These are phyloP conservation scores for Thecaphora thlaspeos DNA, from an alignment of 1,284 basidiomycete species.

Conservation along the genomic window DNA sequence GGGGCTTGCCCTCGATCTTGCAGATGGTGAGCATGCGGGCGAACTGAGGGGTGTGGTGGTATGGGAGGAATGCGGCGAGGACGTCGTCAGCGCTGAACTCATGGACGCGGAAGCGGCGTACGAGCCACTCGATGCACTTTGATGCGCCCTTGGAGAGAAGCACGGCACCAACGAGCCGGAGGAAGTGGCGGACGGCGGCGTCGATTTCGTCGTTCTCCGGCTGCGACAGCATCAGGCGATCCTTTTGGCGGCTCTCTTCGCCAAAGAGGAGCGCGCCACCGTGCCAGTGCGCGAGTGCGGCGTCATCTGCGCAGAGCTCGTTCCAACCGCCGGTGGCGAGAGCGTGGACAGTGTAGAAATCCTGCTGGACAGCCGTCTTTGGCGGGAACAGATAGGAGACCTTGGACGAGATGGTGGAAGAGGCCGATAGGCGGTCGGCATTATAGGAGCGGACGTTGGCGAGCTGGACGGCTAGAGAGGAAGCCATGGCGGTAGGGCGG, in stretches of 20 bases:
- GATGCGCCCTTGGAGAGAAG: constrained; percentile 78
- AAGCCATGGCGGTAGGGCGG: constrained; percentile 67
- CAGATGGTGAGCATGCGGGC: constrained; percentile 86
- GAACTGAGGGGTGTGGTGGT: constrained; percentile 92
- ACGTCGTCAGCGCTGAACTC: constrained; percentile 86
- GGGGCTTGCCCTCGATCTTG: constrained; percentile 58
- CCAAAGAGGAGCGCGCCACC: constrained; percentile 76
- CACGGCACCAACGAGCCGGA: constrained; percentile 74
- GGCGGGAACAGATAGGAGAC: constrained; percentile 74
- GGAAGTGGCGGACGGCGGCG: constrained; percentile 66
- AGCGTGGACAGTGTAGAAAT: constrained; percentile 77
- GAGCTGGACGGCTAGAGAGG: constrained; percentile 80
- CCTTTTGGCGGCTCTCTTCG: constrained; percentile 71
- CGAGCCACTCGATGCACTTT: constrained; percentile 93
- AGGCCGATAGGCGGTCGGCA: constrained; percentile 70
- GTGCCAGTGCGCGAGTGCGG: constrained; percentile 29
- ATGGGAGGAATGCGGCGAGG: constrained; percentile 83
- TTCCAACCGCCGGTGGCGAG: constrained; percentile 77
- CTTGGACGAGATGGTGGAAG: constrained; percentile 64
- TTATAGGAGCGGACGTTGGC: constrained; percentile 79
- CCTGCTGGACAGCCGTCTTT: constrained; percentile 50
- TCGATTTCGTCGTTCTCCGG: constrained; percentile 70
- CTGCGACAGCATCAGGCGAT: constrained; percentile 75
- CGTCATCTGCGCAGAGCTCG: constrained; percentile 62
- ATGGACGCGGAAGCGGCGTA: constrained; percentile 87